Base-by-base conservation (phyloP, 78 protist genomes). In the Blattamonas nauphoetae region DNA sequence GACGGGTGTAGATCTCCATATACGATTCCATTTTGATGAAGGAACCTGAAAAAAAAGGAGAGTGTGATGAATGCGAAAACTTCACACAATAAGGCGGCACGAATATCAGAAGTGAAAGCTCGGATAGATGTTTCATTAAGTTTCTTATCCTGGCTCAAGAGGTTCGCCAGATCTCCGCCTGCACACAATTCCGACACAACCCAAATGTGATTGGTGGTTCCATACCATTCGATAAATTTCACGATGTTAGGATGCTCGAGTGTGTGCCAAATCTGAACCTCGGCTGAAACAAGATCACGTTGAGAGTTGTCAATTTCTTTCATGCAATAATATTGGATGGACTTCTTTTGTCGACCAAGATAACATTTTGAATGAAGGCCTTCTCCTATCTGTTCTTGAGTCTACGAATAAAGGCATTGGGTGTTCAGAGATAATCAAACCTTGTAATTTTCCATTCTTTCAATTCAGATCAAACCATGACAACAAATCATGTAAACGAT, bases 131-230 rank as follows among this genome's bases (percentile, higher is more conserved):
- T 2, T 42, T 87, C 92, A 0, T 91, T 89, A 29, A 91, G 81
- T 29, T 33, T 0, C 32, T 44, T 34, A 55, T 92, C 94, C 36
- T 41, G 71, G 42, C n/a, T 33, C 42, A 92, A 44, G 5, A 90
- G 38, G 3, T 43, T 35, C 1, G 34, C 29, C 43, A 93, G 77
- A 77, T 78, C 34, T 42, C 88, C 81, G 11, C 94, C 91, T 1
- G 92, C 38, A 88, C 94, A 92, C 34, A 44, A 81, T 90, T 93
- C 95, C 44, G 46, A 2, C 41, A 93, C 79, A 3, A 93, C 42
- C 95, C 95, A 93, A 33, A 91, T 79, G 78, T 93, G 95, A 78
- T 90, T 89, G 45, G 63, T 11, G 6, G 95, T 90, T 81, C 88
- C 95, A 84, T 87, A 93, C 93, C 93, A 93, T 5, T 84, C n/a